phyloP scores from a whole-genome alignment of 345 rosid species.

The Psidium guajava region DNA sequence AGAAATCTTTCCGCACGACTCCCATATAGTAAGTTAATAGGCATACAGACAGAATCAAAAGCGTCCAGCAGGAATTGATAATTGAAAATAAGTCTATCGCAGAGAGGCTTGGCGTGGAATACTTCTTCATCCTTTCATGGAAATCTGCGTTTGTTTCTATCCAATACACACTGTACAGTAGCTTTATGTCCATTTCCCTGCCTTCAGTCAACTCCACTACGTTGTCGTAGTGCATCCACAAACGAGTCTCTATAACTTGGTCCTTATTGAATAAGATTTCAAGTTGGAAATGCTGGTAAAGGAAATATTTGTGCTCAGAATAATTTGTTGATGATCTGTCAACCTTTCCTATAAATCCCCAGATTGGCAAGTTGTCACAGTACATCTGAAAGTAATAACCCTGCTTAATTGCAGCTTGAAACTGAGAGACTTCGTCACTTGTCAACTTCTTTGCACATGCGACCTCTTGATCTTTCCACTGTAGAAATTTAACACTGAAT shows the following conservation, averaged over 20 bases:
- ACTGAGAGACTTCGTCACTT: constrained; percentile 42
- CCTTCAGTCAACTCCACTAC: constrained; percentile 67
- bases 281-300: constrained; percentile 64
- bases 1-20: constrained; percentile 73
- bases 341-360: constrained; percentile 81
- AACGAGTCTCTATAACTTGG: constrained; percentile 49
- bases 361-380: constrained; percentile 73
- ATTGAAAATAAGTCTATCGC: constrained; percentile 73
- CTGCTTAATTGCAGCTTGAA: constrained; percentile 50
- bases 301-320: constrained; percentile 40
- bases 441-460: constrained; percentile 51
- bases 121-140: constrained; percentile 79
- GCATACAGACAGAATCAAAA: constrained; percentile 70
- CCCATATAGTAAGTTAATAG: constrained; percentile 80
- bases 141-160: constrained; percentile 63
- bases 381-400: constrained; percentile 83
- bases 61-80: constrained; percentile 71
- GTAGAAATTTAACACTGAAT: constrained; percentile 49
- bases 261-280: constrained; percentile 66
- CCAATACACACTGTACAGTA: constrained; percentile 77
- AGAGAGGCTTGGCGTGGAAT: constrained; percentile 54
- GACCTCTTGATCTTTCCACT: constrained; percentile 45
- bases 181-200: constrained; percentile 66
- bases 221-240: constrained; percentile 50
- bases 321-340: constrained; percentile 56